Evolutionary conservation across 1,284 basidiomycete species (phyloP).

Genomic region (Heterobasidion occidentale): DNA sequence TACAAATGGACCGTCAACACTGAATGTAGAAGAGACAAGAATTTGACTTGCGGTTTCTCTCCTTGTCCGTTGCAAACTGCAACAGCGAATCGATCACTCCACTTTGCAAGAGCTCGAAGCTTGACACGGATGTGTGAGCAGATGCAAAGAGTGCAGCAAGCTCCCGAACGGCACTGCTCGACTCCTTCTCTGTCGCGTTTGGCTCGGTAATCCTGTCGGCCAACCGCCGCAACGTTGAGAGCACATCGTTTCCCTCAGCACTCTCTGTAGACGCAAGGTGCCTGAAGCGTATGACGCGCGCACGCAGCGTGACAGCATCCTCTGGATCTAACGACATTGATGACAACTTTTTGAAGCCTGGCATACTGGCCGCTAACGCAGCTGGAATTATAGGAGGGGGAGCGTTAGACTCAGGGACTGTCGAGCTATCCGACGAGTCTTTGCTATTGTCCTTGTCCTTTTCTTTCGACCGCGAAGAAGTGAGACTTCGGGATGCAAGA

Average conservation of each 20-base stretch:
- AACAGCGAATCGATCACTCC: slow-evolving; percentile 88
- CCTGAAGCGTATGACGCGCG: slow-evolving; percentile 79
- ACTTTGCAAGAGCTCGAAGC: slow-evolving; percentile 93
- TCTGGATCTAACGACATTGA: slow-evolving; percentile 70
- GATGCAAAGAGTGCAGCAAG: slow-evolving; percentile 77
- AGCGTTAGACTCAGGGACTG: slow-evolving; percentile 27
- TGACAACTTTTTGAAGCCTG: slow-evolving; percentile 59
- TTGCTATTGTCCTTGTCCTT: slow-evolving; percentile 25
- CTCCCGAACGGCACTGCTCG: slow-evolving; percentile 59
- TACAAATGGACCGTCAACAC: slow-evolving; percentile 19
- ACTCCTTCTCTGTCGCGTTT: slow-evolving; percentile 54
- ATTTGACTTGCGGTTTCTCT: slow-evolving; percentile 39
- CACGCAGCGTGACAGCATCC: slow-evolving; percentile 85
- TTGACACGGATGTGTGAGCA: slow-evolving; percentile 78
- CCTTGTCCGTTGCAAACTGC: slow-evolving; percentile 69
- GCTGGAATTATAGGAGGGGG: slow-evolving; percentile 23
- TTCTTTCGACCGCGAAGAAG: slow-evolving; percentile 45
- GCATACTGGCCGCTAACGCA: slow-evolving; percentile 35
- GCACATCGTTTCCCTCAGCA: slow-evolving; percentile 54
- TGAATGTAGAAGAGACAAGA: not conserved
- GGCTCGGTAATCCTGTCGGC: slow-evolving; percentile 54
- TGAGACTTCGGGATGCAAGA: slow-evolving; percentile 57
- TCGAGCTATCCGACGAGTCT: slow-evolving; percentile 25
- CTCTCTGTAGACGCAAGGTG: slow-evolving; percentile 56
- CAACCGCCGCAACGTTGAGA: slow-evolving; percentile 55